phyloP scores from a whole-genome alignment of 1,284 basidiomycete genomes.

The Schizophyllum amplum region DNA sequence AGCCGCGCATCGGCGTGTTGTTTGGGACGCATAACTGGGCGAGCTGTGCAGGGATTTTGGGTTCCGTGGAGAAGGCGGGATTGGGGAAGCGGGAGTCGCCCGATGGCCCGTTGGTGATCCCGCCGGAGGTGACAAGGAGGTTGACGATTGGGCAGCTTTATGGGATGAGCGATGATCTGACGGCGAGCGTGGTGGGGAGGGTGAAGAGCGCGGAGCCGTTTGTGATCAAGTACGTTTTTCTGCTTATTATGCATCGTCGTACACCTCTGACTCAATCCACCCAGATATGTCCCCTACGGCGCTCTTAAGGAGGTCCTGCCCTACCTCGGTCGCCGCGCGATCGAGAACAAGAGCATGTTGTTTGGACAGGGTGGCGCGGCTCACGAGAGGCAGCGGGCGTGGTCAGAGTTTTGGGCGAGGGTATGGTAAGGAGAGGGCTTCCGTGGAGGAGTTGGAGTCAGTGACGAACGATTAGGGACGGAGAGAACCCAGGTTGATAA shows the following conservation, averaged over 20 bases:
- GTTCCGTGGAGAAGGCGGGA: slow-evolving; percentile 49
- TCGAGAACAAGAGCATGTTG: slow-evolving; percentile 59
- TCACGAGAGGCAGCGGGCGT: slow-evolving; percentile 45
- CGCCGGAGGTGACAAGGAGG: slow-evolving; percentile 54
- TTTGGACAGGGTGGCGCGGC: slow-evolving; percentile 44
- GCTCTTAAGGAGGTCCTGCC: slow-evolving; percentile 67
- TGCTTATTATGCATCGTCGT: slow-evolving; percentile 4
- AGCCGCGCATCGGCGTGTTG: slow-evolving; percentile 55
- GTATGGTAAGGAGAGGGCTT: too few species aligned
- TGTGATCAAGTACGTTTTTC: slow-evolving; percentile 57
- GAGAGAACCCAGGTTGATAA: too few species aligned
- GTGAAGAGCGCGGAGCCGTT: slow-evolving; percentile 56
- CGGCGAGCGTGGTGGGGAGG: slow-evolving; percentile 55
- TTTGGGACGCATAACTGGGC: slow-evolving; percentile 86
- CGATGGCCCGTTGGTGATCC: slow-evolving; percentile 28
- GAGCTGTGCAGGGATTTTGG: slow-evolving; percentile 55
- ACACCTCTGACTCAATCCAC: background rate
- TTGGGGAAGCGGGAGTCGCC: slow-evolving; percentile 29
- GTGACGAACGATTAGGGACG: too few species aligned
- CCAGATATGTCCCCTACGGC: slow-evolving; percentile 76
- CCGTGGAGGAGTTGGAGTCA: too few species aligned
- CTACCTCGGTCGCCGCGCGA: slow-evolving; percentile 65
- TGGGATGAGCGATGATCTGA: slow-evolving; percentile 75
- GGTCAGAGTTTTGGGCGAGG: slow-evolving; percentile 43
- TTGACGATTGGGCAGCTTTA: slow-evolving; percentile 80